These are phyloP conservation scores for Rhodomyrtus tomentosa DNA, from an alignment of 345 rosid species.

Conservation along the genomic window DNA sequence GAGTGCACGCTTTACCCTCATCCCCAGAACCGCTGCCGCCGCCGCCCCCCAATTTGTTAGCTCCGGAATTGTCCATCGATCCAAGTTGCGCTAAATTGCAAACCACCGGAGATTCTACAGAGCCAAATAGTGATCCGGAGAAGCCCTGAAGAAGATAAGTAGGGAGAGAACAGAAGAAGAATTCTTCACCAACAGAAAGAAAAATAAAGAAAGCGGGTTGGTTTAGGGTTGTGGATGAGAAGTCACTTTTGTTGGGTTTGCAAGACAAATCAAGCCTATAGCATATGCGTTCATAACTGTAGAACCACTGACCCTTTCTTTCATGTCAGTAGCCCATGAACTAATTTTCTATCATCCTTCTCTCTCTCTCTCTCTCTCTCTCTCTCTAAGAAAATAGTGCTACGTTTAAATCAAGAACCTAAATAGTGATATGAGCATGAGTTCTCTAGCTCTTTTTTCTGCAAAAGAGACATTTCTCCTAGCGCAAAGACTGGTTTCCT, in stretches of 20 bases:
- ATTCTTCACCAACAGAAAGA: background rate
- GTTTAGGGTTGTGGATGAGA: constrained; percentile 55
- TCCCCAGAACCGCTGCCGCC: constrained; percentile 9
- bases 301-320: constrained; percentile 25
- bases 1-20: constrained; percentile 28
- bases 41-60: constrained; percentile 13
- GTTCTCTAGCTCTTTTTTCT: background rate
- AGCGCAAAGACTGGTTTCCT: constrained; percentile 24
- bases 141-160: constrained; percentile 31
- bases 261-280: constrained; percentile 41
- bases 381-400: constrained; percentile 12
- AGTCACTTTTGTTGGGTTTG: constrained; percentile 73
- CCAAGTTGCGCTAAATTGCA: background rate
- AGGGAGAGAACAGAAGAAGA: constrained; percentile 6
- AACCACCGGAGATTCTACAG: background rate
- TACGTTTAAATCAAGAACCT: constrained; percentile 31
- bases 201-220: constrained; percentile 31
- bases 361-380: background rate
- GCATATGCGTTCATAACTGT: constrained; percentile 2
- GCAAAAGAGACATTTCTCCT: constrained; percentile 37
- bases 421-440: background rate
- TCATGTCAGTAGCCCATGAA: constrained; percentile 14
- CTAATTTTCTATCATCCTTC: background rate
- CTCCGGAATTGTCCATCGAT: background rate
- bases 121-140: background rate